Base-by-base conservation (phyloP, 139 green algal genomes). In the Deuterostichococcus epilithicus region DNA sequence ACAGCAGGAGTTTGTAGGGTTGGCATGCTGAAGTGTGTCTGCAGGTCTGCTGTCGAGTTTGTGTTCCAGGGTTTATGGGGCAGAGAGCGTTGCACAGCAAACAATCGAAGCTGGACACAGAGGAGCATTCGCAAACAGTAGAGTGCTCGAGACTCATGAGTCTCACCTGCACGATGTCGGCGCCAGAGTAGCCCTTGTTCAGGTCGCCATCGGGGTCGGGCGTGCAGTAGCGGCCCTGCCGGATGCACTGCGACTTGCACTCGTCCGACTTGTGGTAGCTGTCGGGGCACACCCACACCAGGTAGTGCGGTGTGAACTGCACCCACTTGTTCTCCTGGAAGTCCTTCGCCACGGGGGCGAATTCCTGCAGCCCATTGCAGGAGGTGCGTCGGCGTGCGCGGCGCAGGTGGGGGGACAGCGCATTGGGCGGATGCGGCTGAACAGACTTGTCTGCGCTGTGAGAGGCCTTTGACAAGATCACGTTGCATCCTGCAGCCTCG, bases 221-320 rank as follows among this genome's bases (percentile, higher is more conserved):
- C 18, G 73, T 78, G 79, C 94, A 98, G 89, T 98, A 98, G 8
- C 87, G 74, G 2, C 90, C 91, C 6, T 90, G 70, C 28, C 82
- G 77, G 68, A 98, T 94, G 89, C 94, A 98, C 84, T 97, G 88
- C 38, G 38, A 84, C 68, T 83, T 73, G 83, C 91, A 97, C 82
- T 94, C 90, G 5, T 81, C 60, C 28, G 39, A 83, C 45, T 88
- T 71, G 5, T 78, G 66, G 80, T 90, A 91, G 25, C 68, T 47
- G 3, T 52, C 26, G 4, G 89, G 87, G 85, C 92, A 97, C 47
- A 92, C 80, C 89, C 89, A 95, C 18, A 96, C 86, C 33, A 97
- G 88, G 89, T 96, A 98, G 84, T 97, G 94, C 1, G 94, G 94
- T 36, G 82, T 85, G 85, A 98, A 98, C 38, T 80, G 66, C 25